Conservation (phyloP, 1,284 basidiomycete species). For the Porodaedalea pini region DNA sequence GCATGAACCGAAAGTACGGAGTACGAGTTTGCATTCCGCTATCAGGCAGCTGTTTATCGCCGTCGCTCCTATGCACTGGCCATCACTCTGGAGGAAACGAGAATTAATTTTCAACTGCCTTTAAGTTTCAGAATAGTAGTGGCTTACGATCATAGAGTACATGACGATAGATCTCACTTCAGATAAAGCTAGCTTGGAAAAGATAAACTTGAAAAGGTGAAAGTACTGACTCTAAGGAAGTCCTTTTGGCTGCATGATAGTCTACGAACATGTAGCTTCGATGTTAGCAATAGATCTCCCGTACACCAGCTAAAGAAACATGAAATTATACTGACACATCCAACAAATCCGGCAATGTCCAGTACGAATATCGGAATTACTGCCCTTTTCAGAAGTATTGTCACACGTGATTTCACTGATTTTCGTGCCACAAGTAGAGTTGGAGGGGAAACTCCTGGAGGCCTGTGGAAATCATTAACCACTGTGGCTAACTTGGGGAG, state of each 20-base stretch:
- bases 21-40: not conserved
- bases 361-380: slow-evolving; percentile 39
- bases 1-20: slow-evolving; percentile 5
- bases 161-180: slow-evolving; percentile 22
- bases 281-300: too few species aligned
- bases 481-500: too few species aligned
- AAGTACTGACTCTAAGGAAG: slow-evolving; percentile 19
- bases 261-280: slow-evolving; percentile 2
- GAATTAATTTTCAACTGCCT: not conserved
- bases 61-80: slow-evolving; percentile 22
- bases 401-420: too few species aligned
- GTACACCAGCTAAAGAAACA: too few species aligned
- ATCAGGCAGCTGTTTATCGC: slow-evolving; percentile 11
- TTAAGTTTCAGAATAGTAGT: too few species aligned
- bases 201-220: not conserved
- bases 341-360: slow-evolving; percentile 42
- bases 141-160: slow-evolving; percentile 21
- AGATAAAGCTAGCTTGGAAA: not conserved
- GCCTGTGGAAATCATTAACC: too few species aligned
- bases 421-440: too few species aligned
- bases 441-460: too few species aligned
- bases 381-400: too few species aligned
- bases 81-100: slow-evolving; percentile 8
- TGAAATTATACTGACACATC: slow-evolving; percentile 37
- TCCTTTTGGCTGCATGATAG: slow-evolving; percentile 16